These are phyloP conservation scores for Hyparrhenia diplandra DNA, from an alignment of 176 grass and related monocot genomes.

Conservation along the genomic window DNA sequence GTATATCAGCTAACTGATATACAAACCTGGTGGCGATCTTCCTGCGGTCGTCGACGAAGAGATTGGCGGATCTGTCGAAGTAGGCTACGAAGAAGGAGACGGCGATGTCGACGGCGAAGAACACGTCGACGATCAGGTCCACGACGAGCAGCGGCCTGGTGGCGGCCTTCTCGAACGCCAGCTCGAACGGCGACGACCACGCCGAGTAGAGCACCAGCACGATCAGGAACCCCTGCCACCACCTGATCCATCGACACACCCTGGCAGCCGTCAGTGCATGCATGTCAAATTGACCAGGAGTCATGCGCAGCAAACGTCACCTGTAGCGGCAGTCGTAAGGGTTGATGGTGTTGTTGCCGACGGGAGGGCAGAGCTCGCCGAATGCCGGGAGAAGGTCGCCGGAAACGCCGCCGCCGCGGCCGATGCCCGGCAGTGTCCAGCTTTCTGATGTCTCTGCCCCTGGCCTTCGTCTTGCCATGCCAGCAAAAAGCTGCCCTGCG, in stretches of 20 bases:
- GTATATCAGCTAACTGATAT: too few species aligned
- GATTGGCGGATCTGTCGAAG: conserved; percentile 37
- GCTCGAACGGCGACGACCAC: conserved; percentile 56
- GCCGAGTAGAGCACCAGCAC: conserved; percentile 56
- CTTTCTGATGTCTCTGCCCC: neutral
- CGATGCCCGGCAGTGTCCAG: neutral
- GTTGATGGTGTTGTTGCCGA: neutral
- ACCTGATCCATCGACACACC: neutral
- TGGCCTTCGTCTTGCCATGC: neutral
- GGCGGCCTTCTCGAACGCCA: conserved; percentile 32
- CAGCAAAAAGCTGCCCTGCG: too few species aligned
- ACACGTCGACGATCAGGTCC: conserved; percentile 49
- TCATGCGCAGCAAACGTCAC: neutral
- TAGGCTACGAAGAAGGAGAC: conserved; percentile 66
- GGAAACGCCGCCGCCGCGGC: neutral
- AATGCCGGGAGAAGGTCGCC: conserved; percentile 13
- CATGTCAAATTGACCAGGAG: too few species aligned
- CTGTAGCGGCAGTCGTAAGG: conserved; percentile 8
- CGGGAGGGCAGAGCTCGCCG: neutral
- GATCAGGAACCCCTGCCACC: conserved; percentile 56
- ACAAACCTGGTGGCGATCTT: conserved; percentile 49
- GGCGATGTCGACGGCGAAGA: conserved; percentile 58
- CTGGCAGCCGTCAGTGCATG: neutral
- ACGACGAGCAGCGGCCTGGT: conserved; percentile 21
- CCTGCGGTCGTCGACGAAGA: conserved; percentile 46